Conservation (phyloP, 768 basidiomycete species). For the Saitozyma podzolica region DNA sequence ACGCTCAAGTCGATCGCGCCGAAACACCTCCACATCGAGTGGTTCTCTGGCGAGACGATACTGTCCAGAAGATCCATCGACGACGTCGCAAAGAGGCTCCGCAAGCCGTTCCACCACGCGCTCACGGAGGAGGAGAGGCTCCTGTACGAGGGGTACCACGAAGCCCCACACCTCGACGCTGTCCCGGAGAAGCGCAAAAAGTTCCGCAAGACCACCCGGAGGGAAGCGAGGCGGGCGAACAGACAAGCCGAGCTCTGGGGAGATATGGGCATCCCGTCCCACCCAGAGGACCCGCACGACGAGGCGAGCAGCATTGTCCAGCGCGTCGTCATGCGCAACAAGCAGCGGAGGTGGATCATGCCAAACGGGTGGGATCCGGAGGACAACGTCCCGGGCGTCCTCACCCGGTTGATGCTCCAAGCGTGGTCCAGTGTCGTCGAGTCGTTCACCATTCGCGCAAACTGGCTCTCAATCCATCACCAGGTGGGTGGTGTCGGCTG, state of each 20-base stretch:
- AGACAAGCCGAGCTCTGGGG: no score
- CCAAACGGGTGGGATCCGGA: conserved; percentile 6
- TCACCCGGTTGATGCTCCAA: not conserved
- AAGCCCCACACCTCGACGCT: not conserved
- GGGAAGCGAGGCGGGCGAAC: no score
- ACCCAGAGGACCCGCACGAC: not conserved
- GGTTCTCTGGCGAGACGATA: conserved; percentile 9
- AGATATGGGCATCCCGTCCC: no score
- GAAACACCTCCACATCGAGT: conserved; percentile 8
- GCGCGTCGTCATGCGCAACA: not conserved
- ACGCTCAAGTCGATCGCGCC: conserved; percentile 9
- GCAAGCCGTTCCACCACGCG: not conserved
- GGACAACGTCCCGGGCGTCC: not conserved
- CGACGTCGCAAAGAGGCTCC: not conserved
- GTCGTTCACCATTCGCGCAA: conserved; percentile 7
- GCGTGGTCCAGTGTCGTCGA: conserved; percentile 4
- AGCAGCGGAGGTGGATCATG: not conserved
- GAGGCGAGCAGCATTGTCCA: not conserved
- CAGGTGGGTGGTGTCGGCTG: not conserved
- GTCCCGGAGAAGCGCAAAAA: no score
- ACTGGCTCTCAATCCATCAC: conserved; percentile 9
- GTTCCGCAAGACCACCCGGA: no score
- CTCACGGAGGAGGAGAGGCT: not conserved
- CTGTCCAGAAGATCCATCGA: conserved; percentile 6
- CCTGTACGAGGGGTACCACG: not conserved